phyloP scores from a whole-genome alignment of 768 basidiomycete genomes.

The Fomitopsis pulvina region DNA sequence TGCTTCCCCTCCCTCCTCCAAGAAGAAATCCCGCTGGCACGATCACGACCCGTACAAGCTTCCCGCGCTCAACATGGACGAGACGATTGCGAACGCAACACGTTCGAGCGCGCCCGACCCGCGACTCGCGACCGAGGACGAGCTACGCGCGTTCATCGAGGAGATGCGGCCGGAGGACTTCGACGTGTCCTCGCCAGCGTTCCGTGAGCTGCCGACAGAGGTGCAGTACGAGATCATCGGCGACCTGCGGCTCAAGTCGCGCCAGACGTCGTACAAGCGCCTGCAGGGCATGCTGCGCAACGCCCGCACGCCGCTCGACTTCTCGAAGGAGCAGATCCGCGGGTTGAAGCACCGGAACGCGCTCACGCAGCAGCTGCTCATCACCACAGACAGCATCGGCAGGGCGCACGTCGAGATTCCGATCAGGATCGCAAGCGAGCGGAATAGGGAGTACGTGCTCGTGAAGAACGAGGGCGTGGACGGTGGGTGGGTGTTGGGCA shows the following conservation, averaged over 20 bases:
- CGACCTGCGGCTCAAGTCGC: constrained; percentile 88
- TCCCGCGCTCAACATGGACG: constrained; percentile 73
- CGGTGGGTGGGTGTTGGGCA: constrained; percentile 94
- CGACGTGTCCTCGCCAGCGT: constrained; percentile 84
- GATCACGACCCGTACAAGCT: constrained; percentile 92
- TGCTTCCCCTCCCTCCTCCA: constrained; percentile 39
- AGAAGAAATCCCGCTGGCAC: constrained; percentile 56
- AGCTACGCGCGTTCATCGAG: constrained; percentile 88
- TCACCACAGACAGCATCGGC: constrained; percentile 89
- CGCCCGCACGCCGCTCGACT: constrained; percentile 82
- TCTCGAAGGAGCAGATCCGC: constrained; percentile 93
- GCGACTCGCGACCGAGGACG: constrained; percentile 93
- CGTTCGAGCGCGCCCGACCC: constrained; percentile 69
- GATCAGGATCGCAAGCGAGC: constrained; percentile 88
- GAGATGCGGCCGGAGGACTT: constrained; percentile 96
- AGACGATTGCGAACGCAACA: constrained; percentile 54
- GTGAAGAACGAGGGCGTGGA: constrained; percentile 83
- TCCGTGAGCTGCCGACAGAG: constrained; percentile 89
- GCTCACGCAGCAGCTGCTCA: constrained; percentile 87
- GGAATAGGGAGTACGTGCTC: constrained; percentile 92
- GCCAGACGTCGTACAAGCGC: constrained; percentile 89
- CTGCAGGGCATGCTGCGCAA: constrained; percentile 84
- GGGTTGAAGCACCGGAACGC: constrained; percentile 84
- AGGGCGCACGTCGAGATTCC: constrained; percentile 88
- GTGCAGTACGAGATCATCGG: constrained; percentile 98